Evolutionary conservation across 345 rosid species (phyloP), one percentile per base, ranked within the genome.

Genomic region (Aurinia saxatilis): DNA sequence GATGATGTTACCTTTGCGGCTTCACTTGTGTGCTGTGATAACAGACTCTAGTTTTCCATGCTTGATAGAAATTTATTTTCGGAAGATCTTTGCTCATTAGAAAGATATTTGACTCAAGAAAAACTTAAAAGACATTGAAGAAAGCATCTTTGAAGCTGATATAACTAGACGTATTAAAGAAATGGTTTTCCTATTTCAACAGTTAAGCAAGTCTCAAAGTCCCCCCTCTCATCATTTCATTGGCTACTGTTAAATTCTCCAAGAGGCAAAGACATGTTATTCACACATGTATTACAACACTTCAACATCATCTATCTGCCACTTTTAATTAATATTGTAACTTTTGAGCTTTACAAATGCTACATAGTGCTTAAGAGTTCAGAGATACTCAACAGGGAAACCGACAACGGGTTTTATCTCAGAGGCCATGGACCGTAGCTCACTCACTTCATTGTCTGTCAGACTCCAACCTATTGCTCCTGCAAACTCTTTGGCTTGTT

Each of bases 381-480:
- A 71, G 75, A 71, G 66, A 65, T 71, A 64, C 72, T 90, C 99
- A 41, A 82, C 84, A 12, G 97, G 97, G 70, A 93, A 90, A 65
- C 97, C 90, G 0, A 59, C 25, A 1, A 81, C 88, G 5, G 97
- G 84, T 25, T 48, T 66, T 50, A 78, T 71, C 58, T 78, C 79
- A 10, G 79, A 75, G 56, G 97, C 96, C 78, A 89, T 2, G 11
- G 96, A 85, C 31, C 95, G 83, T 44, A 93, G 86, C 78, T 89
- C 96, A 10, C 70, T 37, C 36, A 84, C 77, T 79, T 93, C 95
- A 11, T 81, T 80, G 6, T 37, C 19, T 7, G 78, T 67, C 34
- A 93, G 84, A 52, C 80, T 85, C 99, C 99, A 89, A 15, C 95
- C 96, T 42, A 87, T 68, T 0, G 97, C 95, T 67, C 97, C 97